Evolutionary conservation across 1,284 basidiomycete species (phyloP).

Genomic region (Ganoderma sp.): DNA sequence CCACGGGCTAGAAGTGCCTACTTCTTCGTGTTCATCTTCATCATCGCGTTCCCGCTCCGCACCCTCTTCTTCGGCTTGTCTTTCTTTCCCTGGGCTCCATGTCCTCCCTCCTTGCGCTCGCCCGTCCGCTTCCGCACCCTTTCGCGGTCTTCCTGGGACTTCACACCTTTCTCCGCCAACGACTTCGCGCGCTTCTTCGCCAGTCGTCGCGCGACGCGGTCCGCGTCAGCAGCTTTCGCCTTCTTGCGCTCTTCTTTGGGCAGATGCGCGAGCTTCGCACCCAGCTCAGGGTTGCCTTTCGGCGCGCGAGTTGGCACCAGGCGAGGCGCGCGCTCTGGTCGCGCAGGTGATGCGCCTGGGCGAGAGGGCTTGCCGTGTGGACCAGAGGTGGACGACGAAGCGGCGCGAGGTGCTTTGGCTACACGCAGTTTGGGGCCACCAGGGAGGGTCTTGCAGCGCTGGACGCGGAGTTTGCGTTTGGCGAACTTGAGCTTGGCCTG

Average conservation of each 20-base stretch:
- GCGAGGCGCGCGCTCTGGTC: slow-evolving; percentile 10
- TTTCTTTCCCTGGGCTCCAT: slow-evolving; percentile 19
- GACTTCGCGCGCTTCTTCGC: slow-evolving; percentile 87
- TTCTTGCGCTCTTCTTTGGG: slow-evolving; percentile 88
- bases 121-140: slow-evolving; percentile 55
- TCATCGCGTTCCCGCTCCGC: slow-evolving; percentile 60
- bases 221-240: slow-evolving; percentile 77
- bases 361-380: slow-evolving; percentile 32
- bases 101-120: slow-evolving; percentile 40
- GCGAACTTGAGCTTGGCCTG: slow-evolving; percentile 82
- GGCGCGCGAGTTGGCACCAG: slow-evolving; percentile 49
- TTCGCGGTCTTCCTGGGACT: slow-evolving; percentile 46
- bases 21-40: slow-evolving; percentile 66
- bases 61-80: slow-evolving; percentile 56
- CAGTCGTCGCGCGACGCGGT: slow-evolving; percentile 80
- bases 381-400: slow-evolving; percentile 25
- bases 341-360: slow-evolving; percentile 6
- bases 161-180: slow-evolving; percentile 53
- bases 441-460: slow-evolving; percentile 76
- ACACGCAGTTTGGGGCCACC: slow-evolving; percentile 40
- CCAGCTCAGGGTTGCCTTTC: slow-evolving; percentile 82
- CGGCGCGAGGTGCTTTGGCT: slow-evolving; percentile 22
- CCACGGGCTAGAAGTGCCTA: slow-evolving; percentile 32
- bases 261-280: slow-evolving; percentile 74
- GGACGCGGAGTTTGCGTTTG: slow-evolving; percentile 87